Evolutionary conservation across 2,329 filamentous ascomycete species (phyloP), one percentile per base, ranked within the genome.

Genomic region (Drechslerella dactyloides): DNA sequence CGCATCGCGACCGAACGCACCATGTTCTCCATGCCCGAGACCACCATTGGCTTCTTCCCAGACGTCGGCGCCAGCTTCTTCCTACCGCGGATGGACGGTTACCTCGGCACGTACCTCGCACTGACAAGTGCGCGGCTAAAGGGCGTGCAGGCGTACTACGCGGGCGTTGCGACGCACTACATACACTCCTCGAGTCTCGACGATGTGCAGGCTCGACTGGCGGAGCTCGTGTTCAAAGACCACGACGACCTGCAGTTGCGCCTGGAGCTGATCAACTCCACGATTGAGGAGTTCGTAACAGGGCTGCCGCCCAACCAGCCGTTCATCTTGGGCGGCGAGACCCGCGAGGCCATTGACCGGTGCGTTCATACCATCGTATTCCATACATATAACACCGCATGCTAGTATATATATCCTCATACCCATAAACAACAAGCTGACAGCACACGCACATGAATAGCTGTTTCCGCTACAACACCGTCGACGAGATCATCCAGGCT

Each of bases 21-120:
- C 4, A 82, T 96, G 53, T 97, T 99, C 78, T 93, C 96, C 76
- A 99, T 99, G 94, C 94, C 94, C 30, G 94, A 99, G 82, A 99
- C 94, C 2, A 96, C 87, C 7, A 99, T 99, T 78, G 94, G 94
- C 42, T 97, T 97, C 84, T 99, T 99, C 84, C 94, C 96, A 5
- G 96, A 99, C 78, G 94, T 99, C 54, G 94, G 94, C 73, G 96
- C 89, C 33, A 96, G 91, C 10, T 99, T 97, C 83, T 97, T 97
- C 84, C 84, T 99, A 60, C 91, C 94, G 15, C 86, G 92, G 74
- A 87, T 99, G 84, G 87, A 96, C 77, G 94, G 94, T 55, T 83
- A 87, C 69, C 81, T 96, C 63, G 94, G 94, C 65, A 96, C 90
- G 19, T 99, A 97, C 81, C 87, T 99, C 48, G 94, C 92, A 19